phyloP scores from a whole-genome alignment of 495 filamentous ascomycete genomes.

The Aspergillus sclerotioniger region DNA sequence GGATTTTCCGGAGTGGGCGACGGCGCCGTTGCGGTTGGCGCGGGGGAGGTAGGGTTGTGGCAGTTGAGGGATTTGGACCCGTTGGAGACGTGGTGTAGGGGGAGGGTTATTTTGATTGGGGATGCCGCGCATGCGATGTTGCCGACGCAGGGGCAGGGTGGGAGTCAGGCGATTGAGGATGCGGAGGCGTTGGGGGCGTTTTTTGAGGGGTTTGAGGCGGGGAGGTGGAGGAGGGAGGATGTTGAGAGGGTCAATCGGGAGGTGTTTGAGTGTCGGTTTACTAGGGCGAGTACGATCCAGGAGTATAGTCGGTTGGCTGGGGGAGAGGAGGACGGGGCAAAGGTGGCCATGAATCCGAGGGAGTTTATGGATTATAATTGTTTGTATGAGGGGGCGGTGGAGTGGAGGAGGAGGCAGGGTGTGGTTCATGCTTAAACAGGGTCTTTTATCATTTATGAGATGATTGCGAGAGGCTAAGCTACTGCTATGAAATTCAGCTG shows the following conservation, averaged over 20 bases:
- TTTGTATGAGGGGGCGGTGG: slow-evolving; percentile 35
- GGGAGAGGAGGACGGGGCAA: slow-evolving; percentile 16
- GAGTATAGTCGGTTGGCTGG: not conserved
- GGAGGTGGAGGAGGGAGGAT: not conserved
- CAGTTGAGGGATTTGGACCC: slow-evolving; percentile 46
- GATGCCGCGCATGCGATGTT: slow-evolving; percentile 48
- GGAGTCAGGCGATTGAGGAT: slow-evolving; percentile 41
- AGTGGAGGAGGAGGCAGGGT: not conserved
- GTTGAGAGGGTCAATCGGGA: not conserved
- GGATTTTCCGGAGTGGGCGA: slow-evolving; percentile 33
- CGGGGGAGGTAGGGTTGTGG: slow-evolving; percentile 25
- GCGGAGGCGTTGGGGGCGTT: slow-evolving; percentile 31
- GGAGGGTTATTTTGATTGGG: slow-evolving; percentile 41
- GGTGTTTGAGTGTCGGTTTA: not conserved
- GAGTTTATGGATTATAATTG: slow-evolving; percentile 48
- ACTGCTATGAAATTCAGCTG: slow-evolving; percentile 22
- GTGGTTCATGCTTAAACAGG: too few relatives aligned
- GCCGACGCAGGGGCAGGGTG: slow-evolving; percentile 41
- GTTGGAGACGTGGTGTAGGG: slow-evolving; percentile 33
- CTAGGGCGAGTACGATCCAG: not conserved
- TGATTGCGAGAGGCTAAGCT: not conserved
- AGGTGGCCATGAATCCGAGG: slow-evolving; percentile 36
- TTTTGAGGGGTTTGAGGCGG: slow-evolving; percentile 19
- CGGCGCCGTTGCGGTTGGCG: slow-evolving; percentile 22
- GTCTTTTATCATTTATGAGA: too few relatives aligned